Conservation (phyloP, 2,329 filamentous ascomycete species). For the Aureobasidium uvarum region DNA sequence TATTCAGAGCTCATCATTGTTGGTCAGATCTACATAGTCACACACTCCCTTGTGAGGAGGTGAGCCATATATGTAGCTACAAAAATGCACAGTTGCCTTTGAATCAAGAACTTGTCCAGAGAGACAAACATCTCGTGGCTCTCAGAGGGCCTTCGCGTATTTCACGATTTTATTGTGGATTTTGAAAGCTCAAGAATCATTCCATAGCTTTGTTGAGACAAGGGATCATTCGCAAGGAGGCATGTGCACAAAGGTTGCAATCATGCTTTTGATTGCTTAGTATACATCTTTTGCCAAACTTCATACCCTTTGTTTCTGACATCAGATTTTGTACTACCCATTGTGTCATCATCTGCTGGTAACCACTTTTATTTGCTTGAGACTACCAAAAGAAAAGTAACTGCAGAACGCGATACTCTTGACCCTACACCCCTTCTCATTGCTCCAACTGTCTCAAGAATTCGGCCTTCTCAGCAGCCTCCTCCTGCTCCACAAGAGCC, state of each 20-base stretch:
- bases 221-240: not conserved
- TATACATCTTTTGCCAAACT: too few relatives aligned
- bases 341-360: not conserved
- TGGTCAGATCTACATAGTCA: too few relatives aligned
- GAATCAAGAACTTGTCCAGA: not conserved
- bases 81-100: not conserved
- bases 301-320: too few relatives aligned
- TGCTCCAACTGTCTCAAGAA: not conserved
- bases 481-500: not conserved
- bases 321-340: too few relatives aligned
- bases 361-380: not conserved
- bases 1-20: too few relatives aligned
- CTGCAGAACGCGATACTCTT: not conserved
- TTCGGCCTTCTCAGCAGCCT: not conserved
- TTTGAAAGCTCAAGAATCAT: not conserved
- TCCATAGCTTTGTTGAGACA: not conserved
- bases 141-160: not conserved
- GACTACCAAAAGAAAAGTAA: not conserved
- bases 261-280: too few relatives aligned
- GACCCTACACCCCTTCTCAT: not conserved
- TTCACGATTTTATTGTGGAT: not conserved
- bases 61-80: not conserved
- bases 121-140: not conserved
- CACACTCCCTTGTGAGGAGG: not conserved
- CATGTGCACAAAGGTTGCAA: too few relatives aligned